Conservation (phyloP, 1,284 basidiomycete genomes). For the Microbotryum silenes-acaulis region DNA sequence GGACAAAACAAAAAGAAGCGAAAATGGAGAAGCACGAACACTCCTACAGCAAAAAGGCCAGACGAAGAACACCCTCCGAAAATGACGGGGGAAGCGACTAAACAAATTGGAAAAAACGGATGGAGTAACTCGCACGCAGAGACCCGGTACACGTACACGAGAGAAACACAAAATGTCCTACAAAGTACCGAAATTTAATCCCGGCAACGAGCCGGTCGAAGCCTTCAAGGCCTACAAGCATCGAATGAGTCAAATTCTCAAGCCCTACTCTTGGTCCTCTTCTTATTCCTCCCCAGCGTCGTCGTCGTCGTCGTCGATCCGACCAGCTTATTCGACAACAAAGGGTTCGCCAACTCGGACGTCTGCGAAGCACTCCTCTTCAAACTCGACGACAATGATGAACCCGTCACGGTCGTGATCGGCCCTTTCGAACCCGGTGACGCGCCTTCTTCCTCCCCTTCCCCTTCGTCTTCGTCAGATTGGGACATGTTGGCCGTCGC, state of each 20-base stretch:
- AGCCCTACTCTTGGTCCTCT: constrained; percentile 19
- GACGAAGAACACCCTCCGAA: not conserved
- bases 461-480: not conserved
- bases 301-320: not conserved
- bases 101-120: not conserved
- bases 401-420: constrained; percentile 4
- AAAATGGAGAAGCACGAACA: not conserved
- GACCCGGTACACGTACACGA: not conserved
- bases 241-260: not conserved
- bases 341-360: too few relatives aligned
- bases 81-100: not conserved
- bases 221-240: not conserved
- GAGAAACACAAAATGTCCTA: not conserved
- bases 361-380: constrained; percentile 3
- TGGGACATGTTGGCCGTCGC: not conserved
- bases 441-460: constrained; percentile 15
- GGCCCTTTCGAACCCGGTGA: constrained; percentile 12
- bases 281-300: constrained; percentile 2
- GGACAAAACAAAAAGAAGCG: not conserved
- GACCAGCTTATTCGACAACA: too few relatives aligned
- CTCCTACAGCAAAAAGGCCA: not conserved
- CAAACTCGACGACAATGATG: not conserved
- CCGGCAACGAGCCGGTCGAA: too few relatives aligned
- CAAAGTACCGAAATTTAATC: too few relatives aligned
- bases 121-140: not conserved